A percentile compares a stretch with the other conserved stretches of the same genome.
Conservation (phyloP, 2,329 filamentous ascomycete species). For the Alternaria conjuncta region DNA sequence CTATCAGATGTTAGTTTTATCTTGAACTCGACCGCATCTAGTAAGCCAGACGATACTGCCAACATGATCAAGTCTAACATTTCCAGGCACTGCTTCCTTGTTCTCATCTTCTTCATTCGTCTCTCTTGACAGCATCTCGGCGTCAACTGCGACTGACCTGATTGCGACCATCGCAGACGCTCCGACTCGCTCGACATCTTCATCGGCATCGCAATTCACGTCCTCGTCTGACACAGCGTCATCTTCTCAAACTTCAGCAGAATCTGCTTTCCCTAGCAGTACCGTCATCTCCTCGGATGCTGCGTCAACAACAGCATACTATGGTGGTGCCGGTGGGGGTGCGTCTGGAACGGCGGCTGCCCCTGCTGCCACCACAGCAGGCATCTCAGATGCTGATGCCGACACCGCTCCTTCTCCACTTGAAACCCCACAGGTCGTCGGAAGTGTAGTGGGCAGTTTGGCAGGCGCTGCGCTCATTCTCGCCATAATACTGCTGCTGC, state of each 20-base stretch:
- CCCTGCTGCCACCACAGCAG: slow-evolving; percentile 18
- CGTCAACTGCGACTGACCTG: slow-evolving; percentile 1
- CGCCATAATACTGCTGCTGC: slow-evolving; percentile 59
- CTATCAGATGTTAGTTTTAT: slow-evolving; percentile 4
- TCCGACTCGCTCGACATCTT: slow-evolving; percentile 15
- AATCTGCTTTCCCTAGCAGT: slow-evolving; percentile 11
- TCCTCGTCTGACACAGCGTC: slow-evolving; percentile 17
- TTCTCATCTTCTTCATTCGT: not conserved
- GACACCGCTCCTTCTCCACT: slow-evolving; percentile 36
- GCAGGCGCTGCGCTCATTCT: slow-evolving; percentile 62
- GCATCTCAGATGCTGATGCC: slow-evolving; percentile 10
- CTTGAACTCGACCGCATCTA: slow-evolving; percentile 25
- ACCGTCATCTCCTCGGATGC: slow-evolving; percentile 20
- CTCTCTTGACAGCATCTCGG: slow-evolving; percentile 6
- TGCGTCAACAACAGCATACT: slow-evolving; percentile 11
- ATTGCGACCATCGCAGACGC: slow-evolving; percentile 2
- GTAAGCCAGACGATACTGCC: not conserved
- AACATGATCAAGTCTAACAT: not conserved
- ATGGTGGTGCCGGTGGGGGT: slow-evolving; percentile 18
- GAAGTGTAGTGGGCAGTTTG: slow-evolving; percentile 68
- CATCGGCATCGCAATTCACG: slow-evolving; percentile 11
- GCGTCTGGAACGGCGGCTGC: slow-evolving; percentile 24
- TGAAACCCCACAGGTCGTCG: slow-evolving; percentile 62
- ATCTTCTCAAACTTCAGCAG: slow-evolving; percentile 16
- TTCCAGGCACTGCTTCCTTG: slow-evolving; percentile 1